phyloP scores from a whole-genome alignment of 345 rosid genomes.

The Eucalyptus sp. region DNA sequence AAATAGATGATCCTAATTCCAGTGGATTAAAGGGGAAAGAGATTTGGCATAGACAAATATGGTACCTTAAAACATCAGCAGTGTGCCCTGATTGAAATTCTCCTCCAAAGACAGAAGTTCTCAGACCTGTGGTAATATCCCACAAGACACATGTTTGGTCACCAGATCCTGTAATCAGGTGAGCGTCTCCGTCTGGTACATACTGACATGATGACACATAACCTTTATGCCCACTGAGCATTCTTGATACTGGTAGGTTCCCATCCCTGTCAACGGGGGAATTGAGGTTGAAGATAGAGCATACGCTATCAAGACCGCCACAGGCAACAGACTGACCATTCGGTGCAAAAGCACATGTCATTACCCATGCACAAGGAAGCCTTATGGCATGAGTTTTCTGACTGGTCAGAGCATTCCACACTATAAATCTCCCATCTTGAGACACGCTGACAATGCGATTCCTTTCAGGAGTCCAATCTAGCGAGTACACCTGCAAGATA shows the following conservation, averaged over 20 bases:
- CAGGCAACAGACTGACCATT: slow-evolving; percentile 90
- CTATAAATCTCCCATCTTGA: slow-evolving; percentile 86
- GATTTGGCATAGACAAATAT: neutral
- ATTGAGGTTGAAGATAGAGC: slow-evolving; percentile 90
- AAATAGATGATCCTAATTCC: neutral
- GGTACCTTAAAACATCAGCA: slow-evolving; percentile 83
- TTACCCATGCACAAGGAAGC: slow-evolving; percentile 96
- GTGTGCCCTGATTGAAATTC: slow-evolving; percentile 98
- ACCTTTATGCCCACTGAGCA: slow-evolving; percentile 88
- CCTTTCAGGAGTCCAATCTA: slow-evolving; percentile 86
- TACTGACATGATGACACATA: slow-evolving; percentile 93
- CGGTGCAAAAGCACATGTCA: slow-evolving; percentile 98
- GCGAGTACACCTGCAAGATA: slow-evolving; percentile 57
- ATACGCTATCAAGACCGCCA: slow-evolving; percentile 92
- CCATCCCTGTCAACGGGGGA: slow-evolving; percentile 81
- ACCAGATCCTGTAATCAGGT: slow-evolving; percentile 79
- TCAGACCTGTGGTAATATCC: slow-evolving; percentile 93
- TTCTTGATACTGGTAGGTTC: slow-evolving; percentile 56
- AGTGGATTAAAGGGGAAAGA: neutral
- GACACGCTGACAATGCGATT: slow-evolving; percentile 94
- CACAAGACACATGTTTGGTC: slow-evolving; percentile 91
- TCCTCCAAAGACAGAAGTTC: slow-evolving; percentile 93
- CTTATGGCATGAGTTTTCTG: slow-evolving; percentile 96
- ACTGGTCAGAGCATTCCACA: slow-evolving; percentile 96
- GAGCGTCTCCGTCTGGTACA: slow-evolving; percentile 84